phyloP scores from a whole-genome alignment of 2,329 filamentous ascomycete genomes.

The Colletotrichum eleusines region DNA sequence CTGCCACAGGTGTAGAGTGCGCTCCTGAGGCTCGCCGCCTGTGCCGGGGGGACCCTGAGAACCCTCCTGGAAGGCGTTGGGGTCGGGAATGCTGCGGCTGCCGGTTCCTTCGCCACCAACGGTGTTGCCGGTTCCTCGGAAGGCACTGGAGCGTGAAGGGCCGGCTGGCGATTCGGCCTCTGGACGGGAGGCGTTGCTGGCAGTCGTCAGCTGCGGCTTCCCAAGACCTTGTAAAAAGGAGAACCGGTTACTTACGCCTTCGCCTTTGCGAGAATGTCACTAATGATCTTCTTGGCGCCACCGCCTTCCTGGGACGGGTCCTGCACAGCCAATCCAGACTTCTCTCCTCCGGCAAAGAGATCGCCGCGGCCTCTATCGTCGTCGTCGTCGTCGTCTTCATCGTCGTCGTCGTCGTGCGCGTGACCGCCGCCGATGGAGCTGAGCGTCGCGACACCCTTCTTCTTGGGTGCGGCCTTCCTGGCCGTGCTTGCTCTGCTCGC shows the following conservation, averaged over 20 bases:
- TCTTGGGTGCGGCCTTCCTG: slow-evolving; percentile 63
- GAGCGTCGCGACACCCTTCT: slow-evolving; percentile 71
- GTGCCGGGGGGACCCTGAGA: slow-evolving; percentile 48
- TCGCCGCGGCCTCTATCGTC: slow-evolving; percentile 73
- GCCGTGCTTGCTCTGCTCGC: slow-evolving; percentile 44
- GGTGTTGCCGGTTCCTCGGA: slow-evolving; percentile 79
- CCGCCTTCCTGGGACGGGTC: slow-evolving; percentile 64
- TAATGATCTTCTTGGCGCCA: slow-evolving; percentile 67
- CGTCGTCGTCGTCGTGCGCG: slow-evolving; percentile 70
- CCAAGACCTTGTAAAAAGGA: not conserved
- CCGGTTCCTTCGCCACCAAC: slow-evolving; percentile 82
- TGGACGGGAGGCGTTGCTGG: slow-evolving; percentile 71
- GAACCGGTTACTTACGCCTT: slow-evolving; percentile 63
- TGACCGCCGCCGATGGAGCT: slow-evolving; percentile 66
- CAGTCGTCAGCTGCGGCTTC: not conserved
- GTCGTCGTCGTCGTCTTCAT: slow-evolving; percentile 66
- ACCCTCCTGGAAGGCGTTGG: slow-evolving; percentile 53
- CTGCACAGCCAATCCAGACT: slow-evolving; percentile 79
- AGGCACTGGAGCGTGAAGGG: slow-evolving; percentile 65
- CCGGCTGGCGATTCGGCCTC: slow-evolving; percentile 63
- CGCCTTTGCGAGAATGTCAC: slow-evolving; percentile 74
- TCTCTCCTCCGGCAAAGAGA: slow-evolving; percentile 86
- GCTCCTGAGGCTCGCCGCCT: slow-evolving; percentile 67
- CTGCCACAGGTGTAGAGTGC: slow-evolving; percentile 82
- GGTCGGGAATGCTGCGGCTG: slow-evolving; percentile 76